Evolutionary conservation across 768 basidiomycete genomes (phyloP).

Genomic region (Boletus speciosus): DNA sequence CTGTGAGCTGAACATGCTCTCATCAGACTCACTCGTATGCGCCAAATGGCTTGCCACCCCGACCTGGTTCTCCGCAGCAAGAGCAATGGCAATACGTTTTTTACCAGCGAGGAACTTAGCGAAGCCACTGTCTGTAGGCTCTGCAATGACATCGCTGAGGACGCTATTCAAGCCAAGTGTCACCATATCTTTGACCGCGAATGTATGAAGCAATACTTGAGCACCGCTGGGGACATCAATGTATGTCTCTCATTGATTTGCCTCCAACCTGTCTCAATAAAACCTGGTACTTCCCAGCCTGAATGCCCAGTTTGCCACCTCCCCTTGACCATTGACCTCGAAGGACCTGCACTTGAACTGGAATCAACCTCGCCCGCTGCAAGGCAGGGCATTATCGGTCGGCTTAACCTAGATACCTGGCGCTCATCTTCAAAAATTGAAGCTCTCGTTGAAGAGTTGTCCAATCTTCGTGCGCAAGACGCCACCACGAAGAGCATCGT

Average conservation of each 20-base stretch:
- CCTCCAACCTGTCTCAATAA: neutral
- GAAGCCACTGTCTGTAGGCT: constrained; percentile 89
- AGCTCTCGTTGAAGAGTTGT: constrained; percentile 90
- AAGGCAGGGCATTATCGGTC: constrained; percentile 91
- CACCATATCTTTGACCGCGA: constrained; percentile 94
- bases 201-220: constrained; percentile 91
- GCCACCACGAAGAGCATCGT: constrained; percentile 94
- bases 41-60: constrained; percentile 93
- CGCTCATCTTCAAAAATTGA: constrained; percentile 97
- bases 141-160: constrained; percentile 97
- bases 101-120: constrained; percentile 49
- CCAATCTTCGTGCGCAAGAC: constrained; percentile 77
- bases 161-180: constrained; percentile 92
- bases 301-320: constrained; percentile 94
- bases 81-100: constrained; percentile 63
- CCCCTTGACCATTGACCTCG: constrained; percentile 91
- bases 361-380: constrained; percentile 48
- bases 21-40: constrained; percentile 85
- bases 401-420: constrained; percentile 86
- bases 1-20: constrained; percentile 13
- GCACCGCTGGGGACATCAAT: constrained; percentile 61
- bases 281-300: constrained; percentile 47
- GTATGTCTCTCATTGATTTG: constrained; percentile 37
- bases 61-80: constrained; percentile 90
- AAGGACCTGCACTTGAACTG: constrained; percentile 85